Evolutionary conservation across 106 monocot genomes (phyloP).

Genomic region (Xerophyta viscosa): DNA sequence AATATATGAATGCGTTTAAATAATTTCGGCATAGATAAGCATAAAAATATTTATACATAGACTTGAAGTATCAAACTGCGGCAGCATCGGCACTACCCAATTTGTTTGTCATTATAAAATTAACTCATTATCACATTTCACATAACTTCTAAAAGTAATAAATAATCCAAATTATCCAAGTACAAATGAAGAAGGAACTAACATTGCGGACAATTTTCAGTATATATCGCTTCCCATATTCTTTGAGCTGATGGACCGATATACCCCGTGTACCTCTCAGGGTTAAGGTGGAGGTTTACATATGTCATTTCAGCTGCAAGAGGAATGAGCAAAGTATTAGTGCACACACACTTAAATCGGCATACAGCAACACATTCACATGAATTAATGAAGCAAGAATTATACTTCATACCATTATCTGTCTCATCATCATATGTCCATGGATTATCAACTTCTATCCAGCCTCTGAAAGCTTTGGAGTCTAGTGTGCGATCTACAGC

Average conservation of each 20-base stretch:
- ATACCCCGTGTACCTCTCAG: conserved; percentile 94
- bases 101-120: no score
- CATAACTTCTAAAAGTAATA: no score
- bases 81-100: no score
- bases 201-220: conserved; percentile 96
- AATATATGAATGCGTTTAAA: no score
- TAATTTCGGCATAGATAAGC: no score
- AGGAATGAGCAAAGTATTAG: neutral
- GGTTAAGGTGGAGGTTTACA: conserved; percentile 92
- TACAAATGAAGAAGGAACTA: conserved; percentile 7
- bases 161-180: no score
- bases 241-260: conserved; percentile 66
- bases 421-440: conserved; percentile 98
- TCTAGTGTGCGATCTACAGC: conserved; percentile 89
- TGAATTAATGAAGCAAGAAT: no score
- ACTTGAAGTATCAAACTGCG: no score
- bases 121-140: no score
- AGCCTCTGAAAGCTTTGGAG: conserved; percentile 70
- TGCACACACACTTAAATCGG: neutral
- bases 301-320: conserved; percentile 92
- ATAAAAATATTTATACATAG: no score
- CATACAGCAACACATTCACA: no score
- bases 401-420: conserved; percentile 64
- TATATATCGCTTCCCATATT: conserved; percentile 90
- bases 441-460: conserved; percentile 84